Percentiles rank a stretch among this genome's conserved stretches.
Conservation (phyloP, 1,139 yeast species). For the Geotrichum histeridarum region DNA sequence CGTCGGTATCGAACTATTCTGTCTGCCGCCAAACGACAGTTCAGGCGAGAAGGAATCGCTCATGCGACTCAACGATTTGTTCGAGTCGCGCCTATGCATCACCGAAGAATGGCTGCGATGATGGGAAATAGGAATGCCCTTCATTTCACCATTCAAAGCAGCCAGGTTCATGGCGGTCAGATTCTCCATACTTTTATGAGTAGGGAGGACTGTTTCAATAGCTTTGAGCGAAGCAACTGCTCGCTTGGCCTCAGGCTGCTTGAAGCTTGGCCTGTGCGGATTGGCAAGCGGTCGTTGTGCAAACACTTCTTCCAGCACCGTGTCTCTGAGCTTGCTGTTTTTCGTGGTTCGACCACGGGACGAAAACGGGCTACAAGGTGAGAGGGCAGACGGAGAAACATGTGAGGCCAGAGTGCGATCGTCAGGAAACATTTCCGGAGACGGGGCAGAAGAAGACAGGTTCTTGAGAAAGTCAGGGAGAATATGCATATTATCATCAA, state of each 20-base stretch:
- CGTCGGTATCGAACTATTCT: neutral
- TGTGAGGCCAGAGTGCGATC: conserved; percentile 10
- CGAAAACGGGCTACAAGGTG: conserved; percentile 14
- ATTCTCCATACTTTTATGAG: conserved; percentile 18
- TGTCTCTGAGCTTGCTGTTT: conserved; percentile 59
- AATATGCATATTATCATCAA: conserved; percentile 85
- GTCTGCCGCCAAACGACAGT: neutral
- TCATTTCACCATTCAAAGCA: neutral
- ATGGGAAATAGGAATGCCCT: conserved; percentile 8
- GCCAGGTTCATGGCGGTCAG: conserved; percentile 4
- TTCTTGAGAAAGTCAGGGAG: conserved; percentile 74
- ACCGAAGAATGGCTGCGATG: conserved; percentile 16
- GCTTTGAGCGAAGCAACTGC: neutral
- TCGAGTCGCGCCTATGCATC: conserved; percentile 10
- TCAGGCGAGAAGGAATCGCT: conserved; percentile 11
- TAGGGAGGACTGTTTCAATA: conserved; percentile 6
- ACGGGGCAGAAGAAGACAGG: conserved; percentile 53
- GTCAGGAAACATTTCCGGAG: conserved; percentile 15
- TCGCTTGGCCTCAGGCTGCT: neutral
- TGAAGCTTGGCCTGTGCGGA: neutral
- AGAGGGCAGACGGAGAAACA: conserved; percentile 11
- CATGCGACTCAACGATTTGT: conserved; percentile 5
- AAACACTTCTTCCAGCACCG: conserved; percentile 65
- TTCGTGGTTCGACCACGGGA: conserved; percentile 59
- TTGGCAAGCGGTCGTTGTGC: conserved; percentile 41